Evolutionary conservation across 495 filamentous ascomycete species (phyloP).

Genomic region (Penicillium riverlandense): DNA sequence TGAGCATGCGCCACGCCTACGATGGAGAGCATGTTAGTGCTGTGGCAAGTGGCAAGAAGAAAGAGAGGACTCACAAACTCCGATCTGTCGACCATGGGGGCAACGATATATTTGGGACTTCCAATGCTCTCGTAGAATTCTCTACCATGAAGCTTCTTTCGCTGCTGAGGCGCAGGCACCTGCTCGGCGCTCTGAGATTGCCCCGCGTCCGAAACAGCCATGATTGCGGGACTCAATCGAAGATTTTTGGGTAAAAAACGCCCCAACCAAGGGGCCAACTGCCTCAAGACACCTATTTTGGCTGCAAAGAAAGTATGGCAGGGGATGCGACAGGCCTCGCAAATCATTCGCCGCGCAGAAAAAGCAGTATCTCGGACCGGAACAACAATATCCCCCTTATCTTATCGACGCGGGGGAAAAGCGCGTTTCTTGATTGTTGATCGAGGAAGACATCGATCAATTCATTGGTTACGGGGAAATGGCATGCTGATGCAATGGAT

Average conservation of each 20-base stretch:
- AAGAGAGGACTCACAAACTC: slow-evolving; percentile 67
- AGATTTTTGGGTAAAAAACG: slow-evolving; percentile 4
- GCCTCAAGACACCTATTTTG: slow-evolving; percentile 29
- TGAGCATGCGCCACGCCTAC: slow-evolving; percentile 92
- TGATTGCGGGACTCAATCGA: slow-evolving; percentile 11
- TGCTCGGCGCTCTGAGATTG: slow-evolving; percentile 7
- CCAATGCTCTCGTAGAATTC: slow-evolving; percentile 92
- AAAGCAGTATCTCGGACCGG: slow-evolving; percentile 8
- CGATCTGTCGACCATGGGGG: slow-evolving; percentile 97
- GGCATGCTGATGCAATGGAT: no score
- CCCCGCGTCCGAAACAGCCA: slow-evolving; percentile 17
- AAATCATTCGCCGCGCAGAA: no score
- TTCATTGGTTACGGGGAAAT: no score
- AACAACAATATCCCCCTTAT: slow-evolving; percentile 23
- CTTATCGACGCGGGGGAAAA: slow-evolving; percentile 11
- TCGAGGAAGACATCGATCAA: no score
- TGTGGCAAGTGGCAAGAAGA: neutral
- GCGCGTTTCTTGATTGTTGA: no score
- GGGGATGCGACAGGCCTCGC: neutral
- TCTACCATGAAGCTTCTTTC: slow-evolving; percentile 66
- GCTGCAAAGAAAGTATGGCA: neutral
- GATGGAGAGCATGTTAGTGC: slow-evolving; percentile 9
- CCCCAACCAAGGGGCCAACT: slow-evolving; percentile 24
- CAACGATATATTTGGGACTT: slow-evolving; percentile 80
- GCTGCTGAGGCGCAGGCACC: slow-evolving; percentile 13